A percentile compares a stretch with the other conserved stretches of the same genome.
These are phyloP conservation scores for Hypholoma fasciculare DNA, from an alignment of 768 basidiomycete genomes.

Conservation along the genomic window DNA sequence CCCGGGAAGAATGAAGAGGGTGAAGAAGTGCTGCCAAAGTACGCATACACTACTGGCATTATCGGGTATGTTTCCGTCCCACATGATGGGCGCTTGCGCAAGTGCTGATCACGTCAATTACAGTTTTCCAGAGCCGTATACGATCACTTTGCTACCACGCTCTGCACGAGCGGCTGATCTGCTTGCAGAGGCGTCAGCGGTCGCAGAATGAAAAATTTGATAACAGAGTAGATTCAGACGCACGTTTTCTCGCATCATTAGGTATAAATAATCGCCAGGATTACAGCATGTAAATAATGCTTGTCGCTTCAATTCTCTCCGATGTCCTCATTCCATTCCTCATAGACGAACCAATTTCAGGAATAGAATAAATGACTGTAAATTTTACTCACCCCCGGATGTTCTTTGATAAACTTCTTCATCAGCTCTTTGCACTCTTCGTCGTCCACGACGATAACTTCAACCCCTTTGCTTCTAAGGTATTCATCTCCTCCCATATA, in stretches of 20 bases:
- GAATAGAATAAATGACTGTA: neutral
- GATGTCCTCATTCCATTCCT: slow-evolving; percentile 65
- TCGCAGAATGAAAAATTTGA: no score
- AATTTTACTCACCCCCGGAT: slow-evolving; percentile 44
- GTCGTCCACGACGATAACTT: slow-evolving; percentile 50
- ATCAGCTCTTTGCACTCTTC: slow-evolving; percentile 55
- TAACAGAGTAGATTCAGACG: no score
- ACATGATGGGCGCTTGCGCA: no score
- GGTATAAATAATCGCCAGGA: no score
- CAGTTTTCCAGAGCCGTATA: slow-evolving; percentile 25
- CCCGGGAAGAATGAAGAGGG: slow-evolving; percentile 30
- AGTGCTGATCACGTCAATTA: no score
- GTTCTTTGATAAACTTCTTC: slow-evolving; percentile 52
- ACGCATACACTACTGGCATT: slow-evolving; percentile 16
- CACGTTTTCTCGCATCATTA: no score
- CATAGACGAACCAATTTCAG: neutral
- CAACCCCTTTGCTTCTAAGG: slow-evolving; percentile 50
- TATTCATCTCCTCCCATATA: slow-evolving; percentile 56
- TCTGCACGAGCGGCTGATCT: slow-evolving; percentile 19
- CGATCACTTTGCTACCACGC: slow-evolving; percentile 19
- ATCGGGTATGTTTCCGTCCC: slow-evolving; percentile 12
- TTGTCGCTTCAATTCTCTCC: slow-evolving; percentile 32
- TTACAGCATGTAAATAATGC: no score
- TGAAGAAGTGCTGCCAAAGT: slow-evolving; percentile 20
- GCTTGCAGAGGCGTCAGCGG: slow-evolving; percentile 12